Percentiles rank a stretch among this genome's conserved stretches.
Conservation (phyloP, 2,329 filamentous ascomycete genomes). For the Alternaria gaisen region DNA sequence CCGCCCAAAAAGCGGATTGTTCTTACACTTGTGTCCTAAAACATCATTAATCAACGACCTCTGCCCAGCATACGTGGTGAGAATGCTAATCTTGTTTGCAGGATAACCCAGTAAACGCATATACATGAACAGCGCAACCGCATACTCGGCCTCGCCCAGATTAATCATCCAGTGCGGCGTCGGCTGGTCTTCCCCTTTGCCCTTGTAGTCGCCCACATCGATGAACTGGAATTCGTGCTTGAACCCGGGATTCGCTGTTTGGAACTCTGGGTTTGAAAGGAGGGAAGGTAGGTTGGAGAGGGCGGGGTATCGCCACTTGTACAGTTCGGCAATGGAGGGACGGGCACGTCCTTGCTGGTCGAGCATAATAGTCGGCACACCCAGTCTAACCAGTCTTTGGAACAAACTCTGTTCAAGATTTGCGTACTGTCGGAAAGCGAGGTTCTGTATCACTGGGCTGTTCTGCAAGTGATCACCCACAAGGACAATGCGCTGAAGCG, state of each 20-base stretch:
- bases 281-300: constrained; percentile 83
- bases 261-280: constrained; percentile 73
- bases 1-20: constrained; percentile 84
- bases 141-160: constrained; percentile 94
- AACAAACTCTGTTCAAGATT: constrained; percentile 97
- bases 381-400: constrained; percentile 85
- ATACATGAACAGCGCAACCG: constrained; percentile 94
- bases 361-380: constrained; percentile 88
- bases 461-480: constrained; percentile 98
- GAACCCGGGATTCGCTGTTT: constrained; percentile 88
- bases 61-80: constrained; percentile 94
- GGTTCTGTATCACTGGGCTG: constrained; percentile 92
- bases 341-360: constrained; percentile 94
- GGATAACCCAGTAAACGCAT: constrained; percentile 97
- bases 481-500: constrained; percentile 86
- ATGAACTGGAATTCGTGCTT: constrained; percentile 96
- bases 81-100: constrained; percentile 81
- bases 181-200: constrained; percentile 85
- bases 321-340: constrained; percentile 85
- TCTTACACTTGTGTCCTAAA: constrained; percentile 80
- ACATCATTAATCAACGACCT: constrained; percentile 88
- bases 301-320: constrained; percentile 89
- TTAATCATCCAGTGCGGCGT: constrained; percentile 97
- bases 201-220: constrained; percentile 92
- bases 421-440: constrained; percentile 92